These are phyloP conservation scores for Apiotrichum brassicae DNA, from an alignment of 1,284 basidiomycete species.

Conservation along the genomic window DNA sequence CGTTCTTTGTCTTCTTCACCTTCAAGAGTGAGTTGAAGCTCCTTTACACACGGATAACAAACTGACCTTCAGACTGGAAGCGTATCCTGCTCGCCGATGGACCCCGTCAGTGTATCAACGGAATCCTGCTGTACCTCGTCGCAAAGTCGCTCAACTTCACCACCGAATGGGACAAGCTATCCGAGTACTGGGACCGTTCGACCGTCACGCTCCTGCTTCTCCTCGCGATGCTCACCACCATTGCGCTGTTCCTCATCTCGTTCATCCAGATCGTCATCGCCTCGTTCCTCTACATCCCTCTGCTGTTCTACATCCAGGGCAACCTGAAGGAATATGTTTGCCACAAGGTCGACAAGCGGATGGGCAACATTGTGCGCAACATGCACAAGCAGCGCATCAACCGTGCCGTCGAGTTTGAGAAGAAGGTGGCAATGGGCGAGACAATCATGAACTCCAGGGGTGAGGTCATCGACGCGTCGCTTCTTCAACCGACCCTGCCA, in stretches of 20 bases:
- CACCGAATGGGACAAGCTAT: constrained; percentile 49
- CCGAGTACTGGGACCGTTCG: constrained; percentile 21
- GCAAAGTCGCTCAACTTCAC: constrained; percentile 56
- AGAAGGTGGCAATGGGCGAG: constrained; percentile 80
- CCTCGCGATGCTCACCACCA: constrained; percentile 83
- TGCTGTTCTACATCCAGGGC: constrained; percentile 90
- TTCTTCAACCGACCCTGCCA: constrained; percentile 90
- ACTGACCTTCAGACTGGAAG: constrained; percentile 74
- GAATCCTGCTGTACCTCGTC: constrained; percentile 83
- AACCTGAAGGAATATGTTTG: constrained; percentile 98
- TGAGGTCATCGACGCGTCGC: constrained; percentile 56
- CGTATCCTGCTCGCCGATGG: constrained; percentile 86
- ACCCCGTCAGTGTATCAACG: constrained; percentile 97
- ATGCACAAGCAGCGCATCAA: constrained; percentile 79
- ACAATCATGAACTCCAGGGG: constrained; percentile 94
- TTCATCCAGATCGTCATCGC: constrained; percentile 75
- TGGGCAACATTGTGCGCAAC: constrained; percentile 85
- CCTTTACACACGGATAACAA: not conserved
- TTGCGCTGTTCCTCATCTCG: constrained; percentile 77
- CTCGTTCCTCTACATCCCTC: constrained; percentile 80
- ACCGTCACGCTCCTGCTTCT: constrained; percentile 65
- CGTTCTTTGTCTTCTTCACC: constrained; percentile 98
- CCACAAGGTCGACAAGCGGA: constrained; percentile 98
- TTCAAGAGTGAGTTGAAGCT: constrained; percentile 95
- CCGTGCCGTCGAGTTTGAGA: constrained; percentile 73